phyloP scores from a whole-genome alignment of 2,329 filamentous ascomycete genomes.

The Colletotrichum nymphaeae region DNA sequence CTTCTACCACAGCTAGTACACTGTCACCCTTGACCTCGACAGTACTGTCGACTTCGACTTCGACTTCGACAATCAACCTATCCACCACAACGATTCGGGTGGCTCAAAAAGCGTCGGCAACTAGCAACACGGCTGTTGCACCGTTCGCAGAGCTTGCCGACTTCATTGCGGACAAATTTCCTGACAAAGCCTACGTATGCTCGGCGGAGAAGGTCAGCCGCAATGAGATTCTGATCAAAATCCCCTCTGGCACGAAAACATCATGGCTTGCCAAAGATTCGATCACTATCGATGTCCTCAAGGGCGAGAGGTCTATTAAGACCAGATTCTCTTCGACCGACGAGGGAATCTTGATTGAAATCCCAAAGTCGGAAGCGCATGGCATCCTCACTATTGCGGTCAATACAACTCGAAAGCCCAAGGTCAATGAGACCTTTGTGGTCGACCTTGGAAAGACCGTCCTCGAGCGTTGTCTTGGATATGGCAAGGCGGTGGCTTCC shows the following conservation, averaged over 20 bases:
- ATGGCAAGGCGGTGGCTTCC: constrained; percentile 55
- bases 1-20: neutral
- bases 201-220: constrained; percentile 57
- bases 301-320: constrained; percentile 58
- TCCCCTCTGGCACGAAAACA: constrained; percentile 62
- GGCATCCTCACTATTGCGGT: constrained; percentile 70
- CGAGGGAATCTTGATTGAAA: constrained; percentile 63
- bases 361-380: constrained; percentile 65
- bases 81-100: constrained; percentile 50
- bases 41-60: constrained; percentile 39
- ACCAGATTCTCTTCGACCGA: constrained; percentile 60
- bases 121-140: constrained; percentile 43
- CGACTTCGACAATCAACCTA: constrained; percentile 50
- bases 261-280: constrained; percentile 68
- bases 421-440: constrained; percentile 70
- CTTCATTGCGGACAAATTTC: constrained; percentile 51
- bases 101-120: constrained; percentile 39
- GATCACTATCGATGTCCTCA: constrained; percentile 65
- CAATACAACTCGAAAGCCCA: constrained; percentile 68
- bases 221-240: constrained; percentile 65
- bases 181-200: constrained; percentile 52
- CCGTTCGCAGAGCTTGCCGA: constrained; percentile 55
- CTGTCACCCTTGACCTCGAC: neutral
- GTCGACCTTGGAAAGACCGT: constrained; percentile 68
- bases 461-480: constrained; percentile 57